These are phyloP conservation scores for Eucalyptus leucophloia DNA, from an alignment of 345 rosid species.

Conservation along the genomic window DNA sequence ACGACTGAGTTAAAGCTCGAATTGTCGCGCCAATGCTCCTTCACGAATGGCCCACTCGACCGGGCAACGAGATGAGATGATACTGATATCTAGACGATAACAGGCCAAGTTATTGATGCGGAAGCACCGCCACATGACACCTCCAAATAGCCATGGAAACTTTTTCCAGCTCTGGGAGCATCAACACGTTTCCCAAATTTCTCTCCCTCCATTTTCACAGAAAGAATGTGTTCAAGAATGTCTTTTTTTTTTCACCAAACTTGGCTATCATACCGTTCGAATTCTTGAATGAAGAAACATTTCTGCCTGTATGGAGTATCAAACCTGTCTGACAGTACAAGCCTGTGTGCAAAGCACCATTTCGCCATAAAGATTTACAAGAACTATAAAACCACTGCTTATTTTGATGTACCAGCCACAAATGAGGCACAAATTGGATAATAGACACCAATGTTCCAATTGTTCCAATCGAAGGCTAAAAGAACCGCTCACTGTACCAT, in stretches of 20 bases:
- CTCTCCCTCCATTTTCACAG: background rate
- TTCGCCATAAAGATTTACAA: background rate
- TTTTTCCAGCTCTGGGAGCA: background rate
- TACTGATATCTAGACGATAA: background rate
- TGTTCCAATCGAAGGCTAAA: background rate
- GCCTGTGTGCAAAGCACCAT: background rate
- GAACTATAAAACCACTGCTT: background rate
- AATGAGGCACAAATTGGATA: background rate
- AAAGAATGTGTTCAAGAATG: background rate
- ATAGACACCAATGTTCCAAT: background rate
- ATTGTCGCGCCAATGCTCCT: background rate
- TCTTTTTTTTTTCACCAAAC: background rate
- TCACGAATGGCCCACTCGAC: background rate
- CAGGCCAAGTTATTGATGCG: background rate
- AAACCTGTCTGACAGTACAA: background rate
- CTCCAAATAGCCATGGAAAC: background rate
- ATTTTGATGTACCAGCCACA: background rate
- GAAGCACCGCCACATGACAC: background rate
- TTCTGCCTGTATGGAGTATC: background rate
- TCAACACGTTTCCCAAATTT: background rate
- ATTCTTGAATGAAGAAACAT: background rate
- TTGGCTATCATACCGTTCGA: background rate
- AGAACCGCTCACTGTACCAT: conserved; percentile 16
- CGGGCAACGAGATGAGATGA: background rate
- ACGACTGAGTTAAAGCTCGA: background rate